Base-by-base conservation (phyloP, 805 yeast genomes). In the Kazachstania bromeliacearum region DNA sequence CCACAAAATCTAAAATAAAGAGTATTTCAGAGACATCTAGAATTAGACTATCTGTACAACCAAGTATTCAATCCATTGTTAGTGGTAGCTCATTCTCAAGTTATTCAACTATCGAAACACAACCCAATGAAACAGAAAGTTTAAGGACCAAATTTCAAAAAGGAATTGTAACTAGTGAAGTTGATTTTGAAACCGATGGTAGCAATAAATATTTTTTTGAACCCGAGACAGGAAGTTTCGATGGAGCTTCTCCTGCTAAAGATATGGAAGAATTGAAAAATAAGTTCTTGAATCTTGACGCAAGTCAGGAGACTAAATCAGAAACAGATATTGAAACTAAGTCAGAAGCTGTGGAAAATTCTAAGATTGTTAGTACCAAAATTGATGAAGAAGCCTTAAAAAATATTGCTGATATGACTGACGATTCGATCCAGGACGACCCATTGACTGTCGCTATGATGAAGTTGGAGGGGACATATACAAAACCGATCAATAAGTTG, bases 401-500 rank as follows among this genome's bases (percentile, higher is more conserved):
- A 25, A 85, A 79, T 49, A 67, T 87, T 33, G 94, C 94, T 1
- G 81, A 82, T 5, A 75, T 88, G 34, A 89, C 96, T 0, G 96
- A 89, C 55, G 87, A 80, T 32, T 68, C 77, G 0, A 63, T 71
- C 28, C 67, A 63, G 27, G 73, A 68, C 20, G 83, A 85, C 57
- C 95, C 95, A 0, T 64, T 87, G 10, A 70, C 68, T 35, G 74
- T 77, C 32, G 87, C 97, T 0, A 64, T 88, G 46, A 66, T 66
- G 59, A 88, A 82, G 58, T 64, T 89, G 21, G 94, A 84, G 59
- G 97, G 95, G 1, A 73, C 67, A 26, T 66, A 55, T 37, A 44
- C 37, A 25, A 51, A 45, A 39, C 26, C 24, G 20, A 26, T 9
- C 17, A 28, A 18, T 13, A 34, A 38, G 18, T 19, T 30, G 5